These are phyloP conservation scores for Spathaspora sp. DNA, from an alignment of 805 yeast genomes.

Conservation along the genomic window DNA sequence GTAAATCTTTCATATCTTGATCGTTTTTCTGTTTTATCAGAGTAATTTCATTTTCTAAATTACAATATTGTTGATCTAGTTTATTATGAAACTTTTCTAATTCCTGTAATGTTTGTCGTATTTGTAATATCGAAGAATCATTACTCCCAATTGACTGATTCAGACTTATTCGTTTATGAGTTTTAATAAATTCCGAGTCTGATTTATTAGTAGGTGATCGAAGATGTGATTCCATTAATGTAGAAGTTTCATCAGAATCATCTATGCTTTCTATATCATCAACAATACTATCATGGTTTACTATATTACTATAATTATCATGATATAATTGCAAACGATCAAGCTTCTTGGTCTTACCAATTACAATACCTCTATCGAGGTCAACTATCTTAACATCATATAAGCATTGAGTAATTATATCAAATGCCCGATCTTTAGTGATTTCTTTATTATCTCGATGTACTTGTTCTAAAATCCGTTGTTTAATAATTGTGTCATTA, in stretches of 20 bases:
- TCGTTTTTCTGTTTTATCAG: conserved; percentile 3
- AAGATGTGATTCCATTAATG: conserved; percentile 9
- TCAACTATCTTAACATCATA: conserved; percentile 17
- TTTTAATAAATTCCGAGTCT: background rate
- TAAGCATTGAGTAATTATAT: conserved; percentile 11
- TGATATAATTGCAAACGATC: background rate
- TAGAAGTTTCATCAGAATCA: conserved; percentile 10
- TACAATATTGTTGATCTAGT: conserved; percentile 1
- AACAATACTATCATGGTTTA: background rate
- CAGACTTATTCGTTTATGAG: background rate
- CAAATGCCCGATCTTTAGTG: conserved; percentile 10
- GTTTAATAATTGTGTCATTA: conserved; percentile 1
- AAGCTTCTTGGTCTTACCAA: conserved; percentile 12
- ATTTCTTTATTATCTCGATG: background rate
- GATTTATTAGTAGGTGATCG: background rate
- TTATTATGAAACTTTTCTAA: conserved; percentile 8
- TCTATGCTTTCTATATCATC: background rate
- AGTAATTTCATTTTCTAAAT: conserved; percentile 1
- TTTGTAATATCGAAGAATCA: background rate
- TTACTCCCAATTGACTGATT: background rate
- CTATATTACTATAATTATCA: background rate
- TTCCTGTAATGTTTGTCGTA: conserved; percentile 7
- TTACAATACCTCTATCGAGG: conserved; percentile 9
- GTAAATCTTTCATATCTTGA: conserved; percentile 2
- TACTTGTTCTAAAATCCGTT: background rate